These are phyloP conservation scores for Fusarium devonianum DNA, from an alignment of 2,329 filamentous ascomycete species.

Conservation along the genomic window DNA sequence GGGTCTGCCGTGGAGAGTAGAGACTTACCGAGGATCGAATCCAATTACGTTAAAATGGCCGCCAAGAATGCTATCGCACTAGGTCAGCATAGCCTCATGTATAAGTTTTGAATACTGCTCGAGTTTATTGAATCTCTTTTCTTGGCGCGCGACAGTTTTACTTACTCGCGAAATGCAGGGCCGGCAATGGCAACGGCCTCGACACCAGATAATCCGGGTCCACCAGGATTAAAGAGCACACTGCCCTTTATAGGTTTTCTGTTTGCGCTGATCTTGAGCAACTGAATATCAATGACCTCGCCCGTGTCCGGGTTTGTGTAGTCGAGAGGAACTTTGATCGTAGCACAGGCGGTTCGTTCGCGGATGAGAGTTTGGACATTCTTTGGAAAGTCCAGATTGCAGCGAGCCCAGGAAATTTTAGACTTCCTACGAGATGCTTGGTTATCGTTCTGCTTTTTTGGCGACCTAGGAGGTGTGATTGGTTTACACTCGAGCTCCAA, in stretches of 20 bases:
- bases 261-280: conserved; percentile 43
- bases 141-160: too few species aligned
- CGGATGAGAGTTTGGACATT: too few species aligned
- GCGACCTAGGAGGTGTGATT: too few species aligned
- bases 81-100: neutral
- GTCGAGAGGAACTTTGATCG: conserved; percentile 49
- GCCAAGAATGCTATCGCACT: conserved; percentile 5
- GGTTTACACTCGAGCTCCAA: neutral
- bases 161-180: conserved; percentile 5
- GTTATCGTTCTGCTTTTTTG: too few species aligned
- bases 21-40: conserved; percentile 25
- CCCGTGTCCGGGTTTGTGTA: conserved; percentile 43
- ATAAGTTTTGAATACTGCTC: too few species aligned
- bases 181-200: conserved; percentile 3
- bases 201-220: conserved; percentile 39
- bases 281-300: conserved; percentile 42
- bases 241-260: conserved; percentile 45
- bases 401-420: neutral
- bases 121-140: too few species aligned
- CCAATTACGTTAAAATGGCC: conserved; percentile 15
- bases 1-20: too few species aligned
- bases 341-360: conserved; percentile 42
- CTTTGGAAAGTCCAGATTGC: neutral
- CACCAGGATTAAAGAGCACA: conserved; percentile 50
- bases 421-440: too few species aligned